Evolutionary conservation across 2,329 filamentous ascomycete genomes (phyloP).

Genomic region (Fusarium compactum): DNA sequence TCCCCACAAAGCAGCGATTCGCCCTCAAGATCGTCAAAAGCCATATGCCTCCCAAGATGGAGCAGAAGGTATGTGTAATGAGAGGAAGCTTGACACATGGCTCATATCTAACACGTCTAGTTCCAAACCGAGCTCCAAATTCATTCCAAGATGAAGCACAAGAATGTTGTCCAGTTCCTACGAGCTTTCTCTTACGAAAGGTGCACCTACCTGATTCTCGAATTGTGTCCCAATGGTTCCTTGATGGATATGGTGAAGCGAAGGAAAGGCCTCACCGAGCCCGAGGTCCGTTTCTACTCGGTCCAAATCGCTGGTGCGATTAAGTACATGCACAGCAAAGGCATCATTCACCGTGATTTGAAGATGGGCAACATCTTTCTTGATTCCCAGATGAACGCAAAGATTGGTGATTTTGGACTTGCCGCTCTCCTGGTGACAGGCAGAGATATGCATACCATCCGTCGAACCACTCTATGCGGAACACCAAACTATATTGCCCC

Average conservation of each 20-base stretch:
- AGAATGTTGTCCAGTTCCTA: constrained; percentile 95
- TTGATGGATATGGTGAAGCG: constrained; percentile 98
- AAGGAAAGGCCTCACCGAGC: constrained; percentile 88
- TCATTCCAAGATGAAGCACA: constrained; percentile 96
- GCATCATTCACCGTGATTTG: constrained; percentile 95
- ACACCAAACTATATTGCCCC: constrained; percentile 99
- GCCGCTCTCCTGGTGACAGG: constrained; percentile 92
- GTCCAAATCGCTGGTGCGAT: constrained; percentile 96
- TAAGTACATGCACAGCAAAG: constrained; percentile 96
- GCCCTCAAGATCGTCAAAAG: constrained; percentile 88
- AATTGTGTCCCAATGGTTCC: constrained; percentile 94
- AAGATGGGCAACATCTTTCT: constrained; percentile 99
- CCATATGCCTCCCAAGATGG: constrained; percentile 84
- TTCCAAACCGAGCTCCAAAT: constrained; percentile 92
- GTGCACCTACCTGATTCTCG: constrained; percentile 93
- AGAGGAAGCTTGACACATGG: background rate
- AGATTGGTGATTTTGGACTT: constrained; percentile 96
- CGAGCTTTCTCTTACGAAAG: constrained; percentile 91
- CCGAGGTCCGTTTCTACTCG: constrained; percentile 92
- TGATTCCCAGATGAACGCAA: constrained; percentile 95
- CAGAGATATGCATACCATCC: constrained; percentile 85
- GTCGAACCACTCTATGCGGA: constrained; percentile 93
- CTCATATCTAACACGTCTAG: constrained; percentile 52
- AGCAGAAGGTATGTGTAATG: constrained; percentile 76
- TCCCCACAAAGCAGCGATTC: constrained; percentile 74